Conservation (phyloP, 2,329 filamentous ascomycete genomes). For the Pleurostoma richardsiae region DNA sequence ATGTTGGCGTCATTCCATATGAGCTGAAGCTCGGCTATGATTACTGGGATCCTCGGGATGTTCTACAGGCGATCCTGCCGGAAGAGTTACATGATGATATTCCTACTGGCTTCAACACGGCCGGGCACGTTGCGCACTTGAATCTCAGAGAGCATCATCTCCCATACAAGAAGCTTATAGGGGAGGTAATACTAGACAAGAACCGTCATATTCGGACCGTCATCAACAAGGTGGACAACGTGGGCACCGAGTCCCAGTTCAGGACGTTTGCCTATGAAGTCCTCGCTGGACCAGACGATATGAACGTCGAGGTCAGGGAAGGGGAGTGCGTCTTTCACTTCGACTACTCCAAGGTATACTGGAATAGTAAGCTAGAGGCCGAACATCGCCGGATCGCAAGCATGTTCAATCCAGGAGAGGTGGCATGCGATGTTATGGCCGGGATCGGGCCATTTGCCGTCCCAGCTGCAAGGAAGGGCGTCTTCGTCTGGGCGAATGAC, state of each 20-base stretch:
- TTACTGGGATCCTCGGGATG: constrained; percentile 82
- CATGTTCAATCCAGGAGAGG: constrained; percentile 76
- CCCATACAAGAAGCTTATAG: constrained; percentile 83
- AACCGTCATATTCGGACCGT: constrained; percentile 78
- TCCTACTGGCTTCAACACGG: constrained; percentile 79
- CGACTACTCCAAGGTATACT: constrained; percentile 95
- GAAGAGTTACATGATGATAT: constrained; percentile 75
- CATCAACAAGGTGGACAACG: constrained; percentile 91
- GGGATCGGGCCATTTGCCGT: constrained; percentile 94
- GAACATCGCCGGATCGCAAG: constrained; percentile 80
- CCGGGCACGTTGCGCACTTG: constrained; percentile 88
- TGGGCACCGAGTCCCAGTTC: constrained; percentile 80
- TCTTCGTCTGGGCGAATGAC: constrained; percentile 96
- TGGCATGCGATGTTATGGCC: constrained; percentile 94
- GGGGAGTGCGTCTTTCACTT: constrained; percentile 84
- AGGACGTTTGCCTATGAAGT: constrained; percentile 93
- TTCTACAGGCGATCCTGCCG: constrained; percentile 76
- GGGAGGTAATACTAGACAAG: constrained; percentile 83
- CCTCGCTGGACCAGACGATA: constrained; percentile 72
- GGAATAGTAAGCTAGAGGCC: constrained; percentile 87
- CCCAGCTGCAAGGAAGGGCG: constrained; percentile 81
- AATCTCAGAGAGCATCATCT: constrained; percentile 81
- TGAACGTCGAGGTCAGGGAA: constrained; percentile 79
- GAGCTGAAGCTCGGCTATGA: constrained; percentile 74
- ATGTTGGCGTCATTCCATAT: constrained; percentile 70